phyloP scores from a whole-genome alignment of 306 rosid genomes.

The Dryas alaskensis region DNA sequence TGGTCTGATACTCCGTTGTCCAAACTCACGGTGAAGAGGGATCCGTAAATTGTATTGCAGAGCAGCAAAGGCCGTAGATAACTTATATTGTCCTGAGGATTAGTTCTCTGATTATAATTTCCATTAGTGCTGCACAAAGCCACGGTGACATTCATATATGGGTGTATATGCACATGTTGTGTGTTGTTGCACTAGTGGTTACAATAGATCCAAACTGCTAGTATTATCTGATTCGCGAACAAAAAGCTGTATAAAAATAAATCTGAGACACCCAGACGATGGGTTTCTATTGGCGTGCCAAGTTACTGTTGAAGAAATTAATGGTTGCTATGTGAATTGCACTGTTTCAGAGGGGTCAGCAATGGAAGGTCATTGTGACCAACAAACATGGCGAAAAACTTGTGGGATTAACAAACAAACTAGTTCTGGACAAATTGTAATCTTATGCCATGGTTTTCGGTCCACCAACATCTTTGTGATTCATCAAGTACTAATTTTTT shows the following conservation, averaged over 20 bases:
- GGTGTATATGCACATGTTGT: not conserved
- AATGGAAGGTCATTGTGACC: slow-evolving; percentile 44
- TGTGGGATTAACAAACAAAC: slow-evolving; percentile 68
- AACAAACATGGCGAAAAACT: slow-evolving; percentile 61
- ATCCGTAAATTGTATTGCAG: not conserved
- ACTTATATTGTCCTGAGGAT: not conserved
- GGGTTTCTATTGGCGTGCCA: not conserved
- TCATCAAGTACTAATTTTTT: not conserved
- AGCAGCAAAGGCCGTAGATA: not conserved
- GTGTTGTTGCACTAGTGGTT: not conserved
- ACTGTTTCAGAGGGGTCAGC: slow-evolving; percentile 33
- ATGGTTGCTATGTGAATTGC: slow-evolving; percentile 2
- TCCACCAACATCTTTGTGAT: slow-evolving; percentile 36
- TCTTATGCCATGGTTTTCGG: slow-evolving; percentile 72
- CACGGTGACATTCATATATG: slow-evolving; percentile 28
- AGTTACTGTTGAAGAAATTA: not conserved
- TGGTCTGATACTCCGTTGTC: not conserved
- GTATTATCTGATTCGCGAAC: not conserved
- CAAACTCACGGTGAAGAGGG: not conserved
- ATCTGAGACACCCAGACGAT: not conserved
- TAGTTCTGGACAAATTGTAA: slow-evolving; percentile 53
- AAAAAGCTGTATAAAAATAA: not conserved
- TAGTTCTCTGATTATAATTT: not conserved
- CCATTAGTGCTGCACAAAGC: slow-evolving; percentile 26
- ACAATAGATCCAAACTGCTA: not conserved